Conservation (phyloP, 148 eudicot genomes). For the Spergularia bocconei region DNA sequence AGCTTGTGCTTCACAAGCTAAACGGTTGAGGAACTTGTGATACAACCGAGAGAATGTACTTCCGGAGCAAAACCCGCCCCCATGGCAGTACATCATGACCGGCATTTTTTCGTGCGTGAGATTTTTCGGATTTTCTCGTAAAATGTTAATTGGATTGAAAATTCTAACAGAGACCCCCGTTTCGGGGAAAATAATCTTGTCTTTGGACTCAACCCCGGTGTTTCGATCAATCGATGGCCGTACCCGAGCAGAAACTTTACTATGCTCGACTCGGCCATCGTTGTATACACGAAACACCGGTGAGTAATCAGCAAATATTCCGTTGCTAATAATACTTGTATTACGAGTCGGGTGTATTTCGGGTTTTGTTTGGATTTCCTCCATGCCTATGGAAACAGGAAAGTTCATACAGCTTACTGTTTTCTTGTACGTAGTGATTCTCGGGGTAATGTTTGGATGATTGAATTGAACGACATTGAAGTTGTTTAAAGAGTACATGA, state of each 20-base stretch:
- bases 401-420: too few relatives aligned
- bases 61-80: background rate
- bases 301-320: slow-evolving; percentile 17
- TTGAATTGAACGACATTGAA: too few relatives aligned
- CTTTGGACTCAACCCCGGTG: slow-evolving; percentile 17
- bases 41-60: background rate
- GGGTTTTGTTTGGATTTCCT: too few relatives aligned
- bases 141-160: background rate
- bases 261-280: slow-evolving; percentile 39
- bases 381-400: too few relatives aligned
- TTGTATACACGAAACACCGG: slow-evolving; percentile 29
- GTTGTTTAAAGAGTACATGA: too few relatives aligned
- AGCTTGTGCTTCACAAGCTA: background rate
- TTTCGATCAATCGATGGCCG: slow-evolving; percentile 15
- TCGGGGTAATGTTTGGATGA: too few relatives aligned
- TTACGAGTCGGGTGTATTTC: too few relatives aligned
- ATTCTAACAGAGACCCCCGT: background rate
- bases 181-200: background rate
- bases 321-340: background rate
- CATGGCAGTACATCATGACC: background rate
- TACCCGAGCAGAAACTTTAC: background rate
- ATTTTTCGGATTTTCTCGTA: background rate
- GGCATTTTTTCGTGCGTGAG: background rate
- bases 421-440: too few relatives aligned
- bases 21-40: background rate